A percentile compares a stretch with the other conserved stretches of the same genome.
Evolutionary conservation across 257 asterid genomes (phyloP).

Genomic region (Leptodermis oblonga): DNA sequence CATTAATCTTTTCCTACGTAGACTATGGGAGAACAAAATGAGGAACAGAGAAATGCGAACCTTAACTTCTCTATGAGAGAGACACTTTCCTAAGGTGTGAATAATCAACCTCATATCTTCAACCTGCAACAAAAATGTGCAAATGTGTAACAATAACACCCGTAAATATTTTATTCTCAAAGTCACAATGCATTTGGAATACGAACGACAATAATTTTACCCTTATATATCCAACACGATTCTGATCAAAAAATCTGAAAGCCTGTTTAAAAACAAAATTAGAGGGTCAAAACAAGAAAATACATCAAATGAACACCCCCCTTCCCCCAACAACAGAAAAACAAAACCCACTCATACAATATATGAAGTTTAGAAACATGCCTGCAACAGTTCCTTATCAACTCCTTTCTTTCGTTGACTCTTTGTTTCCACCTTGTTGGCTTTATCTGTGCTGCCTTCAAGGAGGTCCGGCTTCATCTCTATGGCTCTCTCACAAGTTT

Average conservation of each 20-base stretch:
- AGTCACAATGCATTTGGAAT: not conserved
- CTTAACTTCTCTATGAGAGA: constrained; percentile 87
- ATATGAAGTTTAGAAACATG: constrained; percentile 21
- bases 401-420: constrained; percentile 27
- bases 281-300: constrained; percentile 1
- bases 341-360: not conserved
- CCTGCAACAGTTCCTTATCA: constrained; percentile 80
- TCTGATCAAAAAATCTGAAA: constrained; percentile 94
- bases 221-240: constrained; percentile 79
- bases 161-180: not conserved
- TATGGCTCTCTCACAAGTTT: constrained; percentile 25
- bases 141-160: not conserved
- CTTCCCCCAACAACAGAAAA: not conserved
- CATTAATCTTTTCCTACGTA: not conserved
- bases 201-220: constrained; percentile 31
- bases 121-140: constrained; percentile 45
- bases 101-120: constrained; percentile 84
- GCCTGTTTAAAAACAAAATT: constrained; percentile 51
- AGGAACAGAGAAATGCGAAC: constrained; percentile 28
- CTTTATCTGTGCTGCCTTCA: constrained; percentile 37
- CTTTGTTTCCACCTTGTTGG: constrained; percentile 38
- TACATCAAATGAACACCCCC: not conserved
- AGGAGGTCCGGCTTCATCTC: constrained; percentile 26
- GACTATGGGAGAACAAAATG: not conserved
- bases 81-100: constrained; percentile 81